Evolutionary conservation across 2,329 filamentous ascomycete genomes (phyloP).

Genomic region (Aspergillus ruber): DNA sequence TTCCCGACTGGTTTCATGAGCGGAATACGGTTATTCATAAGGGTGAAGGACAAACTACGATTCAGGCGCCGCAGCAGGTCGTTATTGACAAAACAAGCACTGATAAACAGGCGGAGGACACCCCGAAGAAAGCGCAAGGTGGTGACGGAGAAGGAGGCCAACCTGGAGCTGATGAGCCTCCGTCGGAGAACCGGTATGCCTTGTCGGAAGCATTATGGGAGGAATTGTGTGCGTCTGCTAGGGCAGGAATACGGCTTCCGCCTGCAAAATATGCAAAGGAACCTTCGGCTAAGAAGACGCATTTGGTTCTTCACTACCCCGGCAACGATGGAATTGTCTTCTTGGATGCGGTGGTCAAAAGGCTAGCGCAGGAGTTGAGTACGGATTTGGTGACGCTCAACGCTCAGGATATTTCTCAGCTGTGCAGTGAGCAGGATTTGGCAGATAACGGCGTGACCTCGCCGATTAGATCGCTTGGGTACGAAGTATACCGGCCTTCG

Average conservation of each 20-base stretch:
- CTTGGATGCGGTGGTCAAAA: slow-evolving; percentile 57
- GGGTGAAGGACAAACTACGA: slow-evolving; percentile 5
- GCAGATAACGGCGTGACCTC: slow-evolving; percentile 28
- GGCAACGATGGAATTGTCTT: slow-evolving; percentile 49
- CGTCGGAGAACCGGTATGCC: slow-evolving; percentile 28
- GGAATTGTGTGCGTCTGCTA: slow-evolving; percentile 47
- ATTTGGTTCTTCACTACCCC: slow-evolving; percentile 56
- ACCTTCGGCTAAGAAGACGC: slow-evolving; percentile 48
- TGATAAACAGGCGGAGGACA: slow-evolving; percentile 10
- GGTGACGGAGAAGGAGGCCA: slow-evolving; percentile 16
- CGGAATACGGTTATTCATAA: slow-evolving; percentile 26
- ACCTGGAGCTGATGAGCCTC: slow-evolving; percentile 10
- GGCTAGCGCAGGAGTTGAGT: slow-evolving; percentile 53
- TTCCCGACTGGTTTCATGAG: slow-evolving; percentile 35
- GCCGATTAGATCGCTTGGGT: slow-evolving; percentile 42
- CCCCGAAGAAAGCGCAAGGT: slow-evolving; percentile 13
- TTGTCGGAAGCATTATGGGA: slow-evolving; percentile 38
- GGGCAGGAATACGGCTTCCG: slow-evolving; percentile 44
- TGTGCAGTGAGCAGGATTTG: slow-evolving; percentile 38
- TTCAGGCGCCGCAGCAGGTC: slow-evolving; percentile 17
- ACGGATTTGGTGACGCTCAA: slow-evolving; percentile 39
- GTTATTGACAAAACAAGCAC: slow-evolving; percentile 18
- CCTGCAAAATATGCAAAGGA: slow-evolving; percentile 36
- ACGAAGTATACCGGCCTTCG: slow-evolving; percentile 46
- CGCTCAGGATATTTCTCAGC: slow-evolving; percentile 41